phyloP scores from a whole-genome alignment of 2,329 filamentous ascomycete species.

The Macrophomina tecta region DNA sequence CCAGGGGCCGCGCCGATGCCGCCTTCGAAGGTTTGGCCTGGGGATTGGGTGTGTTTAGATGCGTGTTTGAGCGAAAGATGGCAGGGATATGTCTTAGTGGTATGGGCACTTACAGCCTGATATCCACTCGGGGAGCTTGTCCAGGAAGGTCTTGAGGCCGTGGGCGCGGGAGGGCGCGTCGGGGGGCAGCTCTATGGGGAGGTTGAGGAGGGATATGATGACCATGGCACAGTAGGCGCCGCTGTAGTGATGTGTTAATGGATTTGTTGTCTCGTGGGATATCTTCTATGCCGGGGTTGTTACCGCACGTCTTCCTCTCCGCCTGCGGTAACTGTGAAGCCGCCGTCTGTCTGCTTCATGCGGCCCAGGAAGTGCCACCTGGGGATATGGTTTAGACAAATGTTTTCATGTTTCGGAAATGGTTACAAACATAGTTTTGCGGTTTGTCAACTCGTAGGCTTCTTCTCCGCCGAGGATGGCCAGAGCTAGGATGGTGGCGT shows the following conservation, averaged over 20 bases:
- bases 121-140: slow-evolving; percentile 79
- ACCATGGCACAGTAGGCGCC: slow-evolving; percentile 92
- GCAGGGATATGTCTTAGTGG: slow-evolving; percentile 48
- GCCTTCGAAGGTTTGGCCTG: slow-evolving; percentile 84
- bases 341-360: slow-evolving; percentile 85
- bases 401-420: slow-evolving; percentile 12
- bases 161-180: slow-evolving; percentile 71
- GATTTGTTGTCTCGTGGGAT: too few relatives aligned
- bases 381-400: slow-evolving; percentile 38
- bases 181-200: slow-evolving; percentile 78
- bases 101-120: slow-evolving; percentile 64
- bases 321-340: slow-evolving; percentile 84
- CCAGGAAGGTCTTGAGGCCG: slow-evolving; percentile 73
- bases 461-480: slow-evolving; percentile 78
- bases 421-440: slow-evolving; percentile 68
- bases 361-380: slow-evolving; percentile 83
- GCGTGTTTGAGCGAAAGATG: too few relatives aligned
- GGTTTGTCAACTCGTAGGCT: slow-evolving; percentile 77
- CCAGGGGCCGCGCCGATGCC: slow-evolving; percentile 86
- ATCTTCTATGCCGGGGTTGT: slow-evolving; percentile 19
- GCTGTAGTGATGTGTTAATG: slow-evolving; percentile 49
- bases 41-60: background rate
- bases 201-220: slow-evolving; percentile 79
- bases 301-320: slow-evolving; percentile 93
- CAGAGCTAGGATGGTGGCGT: slow-evolving; percentile 81